These are phyloP conservation scores for Beverwykella pulmonaria DNA, from an alignment of 495 filamentous ascomycete genomes.

Conservation along the genomic window DNA sequence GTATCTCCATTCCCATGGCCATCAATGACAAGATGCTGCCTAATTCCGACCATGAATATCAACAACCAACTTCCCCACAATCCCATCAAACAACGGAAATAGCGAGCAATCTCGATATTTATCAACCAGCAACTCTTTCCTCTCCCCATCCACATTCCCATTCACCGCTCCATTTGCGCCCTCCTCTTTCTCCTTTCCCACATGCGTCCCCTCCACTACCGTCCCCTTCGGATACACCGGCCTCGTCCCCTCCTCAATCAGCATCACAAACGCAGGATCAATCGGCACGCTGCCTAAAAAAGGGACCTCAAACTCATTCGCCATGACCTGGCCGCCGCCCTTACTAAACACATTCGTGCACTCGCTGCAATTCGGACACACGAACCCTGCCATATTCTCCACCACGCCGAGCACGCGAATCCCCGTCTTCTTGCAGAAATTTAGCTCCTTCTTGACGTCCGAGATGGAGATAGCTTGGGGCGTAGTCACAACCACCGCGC, in stretches of 20 bases:
- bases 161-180: conserved; percentile 45
- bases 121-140: conserved; percentile 60
- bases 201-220: conserved; percentile 53
- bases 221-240: conserved; percentile 49
- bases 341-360: conserved; percentile 89
- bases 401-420: conserved; percentile 84
- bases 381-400: conserved; percentile 97
- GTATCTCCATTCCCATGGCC: not conserved
- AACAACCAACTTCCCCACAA: conserved; percentile 59
- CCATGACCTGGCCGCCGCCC: conserved; percentile 90
- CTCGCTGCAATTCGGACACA: conserved; percentile 92
- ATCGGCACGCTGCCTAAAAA: conserved; percentile 90
- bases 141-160: conserved; percentile 21
- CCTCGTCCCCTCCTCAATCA: conserved; percentile 65
- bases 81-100: conserved; percentile 68
- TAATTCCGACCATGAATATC: conserved; percentile 28
- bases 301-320: conserved; percentile 74
- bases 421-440: conserved; percentile 87
- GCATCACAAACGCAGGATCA: conserved; percentile 69
- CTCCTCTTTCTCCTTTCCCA: conserved; percentile 52
- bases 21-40: not conserved
- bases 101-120: conserved; percentile 81
- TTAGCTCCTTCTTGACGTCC: conserved; percentile 94
- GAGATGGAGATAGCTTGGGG: conserved; percentile 91
- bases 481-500: conserved; percentile 93